phyloP scores from a whole-genome alignment of 768 basidiomycete genomes.

The Fomitopsis serialis region DNA sequence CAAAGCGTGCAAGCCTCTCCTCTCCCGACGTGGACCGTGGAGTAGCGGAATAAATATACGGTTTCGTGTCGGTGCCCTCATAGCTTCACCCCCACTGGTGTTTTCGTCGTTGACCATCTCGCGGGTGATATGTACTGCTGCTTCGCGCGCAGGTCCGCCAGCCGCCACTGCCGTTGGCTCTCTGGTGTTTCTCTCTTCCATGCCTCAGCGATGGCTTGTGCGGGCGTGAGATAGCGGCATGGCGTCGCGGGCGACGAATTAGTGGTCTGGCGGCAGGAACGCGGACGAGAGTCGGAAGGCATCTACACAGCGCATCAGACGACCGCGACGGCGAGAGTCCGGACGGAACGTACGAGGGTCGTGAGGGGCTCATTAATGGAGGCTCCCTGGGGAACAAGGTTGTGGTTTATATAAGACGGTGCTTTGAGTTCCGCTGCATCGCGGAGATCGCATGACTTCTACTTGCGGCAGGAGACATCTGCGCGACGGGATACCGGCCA shows the following conservation, averaged over 20 bases:
- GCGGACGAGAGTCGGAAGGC: conserved; percentile 25
- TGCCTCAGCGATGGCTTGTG: conserved; percentile 61
- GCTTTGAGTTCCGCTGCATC: conserved; percentile 13
- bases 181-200: conserved; percentile 62
- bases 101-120: conserved; percentile 24
- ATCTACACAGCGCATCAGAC: conserved; percentile 16
- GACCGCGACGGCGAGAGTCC: conserved; percentile 1
- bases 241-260: conserved; percentile 1
- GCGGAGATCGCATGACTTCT: conserved; percentile 19
- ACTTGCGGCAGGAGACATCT: conserved; percentile 13
- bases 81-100: conserved; percentile 45
- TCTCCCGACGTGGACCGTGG: conserved; percentile 11
- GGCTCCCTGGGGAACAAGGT: conserved; percentile 19
- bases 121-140: conserved; percentile 38
- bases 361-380: conserved; percentile 23
- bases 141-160: conserved; percentile 43
- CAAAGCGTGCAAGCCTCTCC: conserved; percentile 5
- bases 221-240: conserved; percentile 37
- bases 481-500: conserved; percentile 13
- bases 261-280: conserved; percentile 15
- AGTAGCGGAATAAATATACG: conserved; percentile 4
- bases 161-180: conserved; percentile 55
- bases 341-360: conserved; percentile 22
- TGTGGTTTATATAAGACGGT: conserved; percentile 25
- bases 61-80: conserved; percentile 23